A percentile compares a stretch with the other conserved stretches of the same genome.
These are phyloP conservation scores for Sugiyamaella americana DNA, from an alignment of 805 yeast genomes.

Conservation along the genomic window DNA sequence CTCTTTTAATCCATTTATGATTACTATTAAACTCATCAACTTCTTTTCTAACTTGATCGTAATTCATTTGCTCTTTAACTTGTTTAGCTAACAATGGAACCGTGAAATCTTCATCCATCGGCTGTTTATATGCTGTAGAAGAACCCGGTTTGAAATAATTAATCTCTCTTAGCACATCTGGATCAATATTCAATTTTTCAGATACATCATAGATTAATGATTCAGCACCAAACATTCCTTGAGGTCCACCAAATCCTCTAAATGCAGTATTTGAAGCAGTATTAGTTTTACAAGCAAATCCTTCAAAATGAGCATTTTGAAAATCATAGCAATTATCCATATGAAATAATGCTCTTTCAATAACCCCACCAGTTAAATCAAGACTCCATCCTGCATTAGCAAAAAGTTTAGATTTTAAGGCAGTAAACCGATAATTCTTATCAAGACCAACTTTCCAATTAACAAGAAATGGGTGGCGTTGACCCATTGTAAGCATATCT, in stretches of 20 bases:
- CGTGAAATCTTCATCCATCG: conserved; percentile 37
- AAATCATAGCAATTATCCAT: conserved; percentile 40
- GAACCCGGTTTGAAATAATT: conserved; percentile 34
- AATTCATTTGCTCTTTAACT: conserved; percentile 34
- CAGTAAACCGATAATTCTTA: conserved; percentile 38
- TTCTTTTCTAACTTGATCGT: conserved; percentile 31
- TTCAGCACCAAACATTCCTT: conserved; percentile 43
- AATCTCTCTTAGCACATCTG: conserved; percentile 35
- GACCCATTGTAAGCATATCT: conserved; percentile 43
- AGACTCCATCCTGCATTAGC: conserved; percentile 46
- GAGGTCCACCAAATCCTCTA: conserved; percentile 47
- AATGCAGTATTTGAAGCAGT: conserved; percentile 45
- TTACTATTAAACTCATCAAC: conserved; percentile 38
- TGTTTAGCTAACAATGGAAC: conserved; percentile 35
- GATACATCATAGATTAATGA: conserved; percentile 37
- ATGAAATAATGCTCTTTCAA: conserved; percentile 43
- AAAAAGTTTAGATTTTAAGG: conserved; percentile 35
- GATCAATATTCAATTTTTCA: conserved; percentile 37
- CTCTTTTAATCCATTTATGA: conserved; percentile 43
- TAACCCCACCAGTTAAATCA: conserved; percentile 45
- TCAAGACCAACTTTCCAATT: conserved; percentile 41
- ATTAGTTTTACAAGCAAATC: conserved; percentile 40
- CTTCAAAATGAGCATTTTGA: conserved; percentile 37
- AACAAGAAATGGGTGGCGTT: conserved; percentile 42
- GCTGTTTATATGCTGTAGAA: conserved; percentile 38